Evolutionary conservation across 768 basidiomycete species (phyloP).

Genomic region (Amanita pseudoporphyria): DNA sequence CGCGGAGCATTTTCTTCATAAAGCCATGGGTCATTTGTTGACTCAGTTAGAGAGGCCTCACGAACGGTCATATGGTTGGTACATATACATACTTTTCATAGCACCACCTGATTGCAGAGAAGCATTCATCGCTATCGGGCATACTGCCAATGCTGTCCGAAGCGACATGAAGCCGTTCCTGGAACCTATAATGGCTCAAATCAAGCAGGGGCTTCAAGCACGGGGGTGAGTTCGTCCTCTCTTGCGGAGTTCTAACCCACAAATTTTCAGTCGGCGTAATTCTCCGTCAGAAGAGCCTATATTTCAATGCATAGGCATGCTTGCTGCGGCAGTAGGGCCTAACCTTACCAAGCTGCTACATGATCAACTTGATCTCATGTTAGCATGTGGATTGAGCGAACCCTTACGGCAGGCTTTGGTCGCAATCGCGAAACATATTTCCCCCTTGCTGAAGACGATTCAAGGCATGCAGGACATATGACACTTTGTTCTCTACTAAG

Average conservation of each 20-base stretch:
- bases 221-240: constrained; percentile 52
- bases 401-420: constrained; percentile 77
- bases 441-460: constrained; percentile 82
- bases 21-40: constrained; percentile 87
- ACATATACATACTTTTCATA: not conserved
- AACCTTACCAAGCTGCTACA: constrained; percentile 93
- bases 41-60: constrained; percentile 81
- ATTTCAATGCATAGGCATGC: constrained; percentile 96
- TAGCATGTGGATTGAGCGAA: constrained; percentile 87
- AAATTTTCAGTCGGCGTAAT: constrained; percentile 59
- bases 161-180: constrained; percentile 96
- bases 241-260: not conserved
- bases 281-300: constrained; percentile 91
- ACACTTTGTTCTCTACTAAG: not conserved
- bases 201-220: constrained; percentile 81
- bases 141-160: constrained; percentile 83
- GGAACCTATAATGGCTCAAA: constrained; percentile 80
- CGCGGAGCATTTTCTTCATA: constrained; percentile 83
- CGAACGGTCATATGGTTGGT: constrained; percentile 79
- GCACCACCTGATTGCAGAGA: constrained; percentile 4
- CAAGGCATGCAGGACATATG: constrained; percentile 48
- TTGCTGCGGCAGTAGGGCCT: constrained; percentile 90
- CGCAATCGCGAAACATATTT: constrained; percentile 79
- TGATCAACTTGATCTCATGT: constrained; percentile 95
- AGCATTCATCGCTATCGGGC: constrained; percentile 97